Conservation (phyloP, 177 flowering plant species). For the Tripterygium wilfordii region DNA sequence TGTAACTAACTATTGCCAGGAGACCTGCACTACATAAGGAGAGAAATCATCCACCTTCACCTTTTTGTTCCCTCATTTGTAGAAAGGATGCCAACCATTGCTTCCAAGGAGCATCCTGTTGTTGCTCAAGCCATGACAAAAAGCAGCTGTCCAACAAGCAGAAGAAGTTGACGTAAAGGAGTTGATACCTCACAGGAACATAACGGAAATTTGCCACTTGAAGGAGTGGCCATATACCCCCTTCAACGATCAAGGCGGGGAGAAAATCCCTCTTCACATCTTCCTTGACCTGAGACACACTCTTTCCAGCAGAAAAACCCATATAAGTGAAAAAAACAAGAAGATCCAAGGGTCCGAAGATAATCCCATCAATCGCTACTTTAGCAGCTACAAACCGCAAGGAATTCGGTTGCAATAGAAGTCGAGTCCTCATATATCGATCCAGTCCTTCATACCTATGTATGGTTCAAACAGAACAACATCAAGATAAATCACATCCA, state of each 20-base stretch:
- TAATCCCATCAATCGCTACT: conserved; percentile 66
- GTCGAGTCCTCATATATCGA: conserved; percentile 40
- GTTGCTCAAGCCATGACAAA: conserved; percentile 91
- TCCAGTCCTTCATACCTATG: conserved; percentile 92
- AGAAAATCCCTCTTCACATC: conserved; percentile 83
- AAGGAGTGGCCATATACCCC: conserved; percentile 76
- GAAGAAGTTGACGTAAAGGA: conserved; percentile 76
- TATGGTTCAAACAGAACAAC: no score
- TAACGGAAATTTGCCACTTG: conserved; percentile 78
- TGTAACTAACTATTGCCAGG: no score
- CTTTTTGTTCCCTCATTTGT: conserved; percentile 19
- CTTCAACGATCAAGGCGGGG: conserved; percentile 70
- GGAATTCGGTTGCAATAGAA: conserved; percentile 54
- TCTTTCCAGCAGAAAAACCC: conserved; percentile 77
- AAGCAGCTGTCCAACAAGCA: conserved; percentile 86
- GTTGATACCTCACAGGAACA: conserved; percentile 78
- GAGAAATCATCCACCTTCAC: conserved; percentile 8
- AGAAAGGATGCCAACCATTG: conserved; percentile 32
- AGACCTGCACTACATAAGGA: no score
- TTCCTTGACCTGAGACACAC: conserved; percentile 60
- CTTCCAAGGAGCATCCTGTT: conserved; percentile 85
- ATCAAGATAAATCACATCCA: no score
- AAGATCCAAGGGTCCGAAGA: conserved; percentile 80
- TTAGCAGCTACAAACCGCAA: conserved; percentile 63
- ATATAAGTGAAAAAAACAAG: conserved; percentile 76